Evolutionary conservation across 2,329 filamentous ascomycete species (phyloP).

Genomic region (Clonostachys rosea): DNA sequence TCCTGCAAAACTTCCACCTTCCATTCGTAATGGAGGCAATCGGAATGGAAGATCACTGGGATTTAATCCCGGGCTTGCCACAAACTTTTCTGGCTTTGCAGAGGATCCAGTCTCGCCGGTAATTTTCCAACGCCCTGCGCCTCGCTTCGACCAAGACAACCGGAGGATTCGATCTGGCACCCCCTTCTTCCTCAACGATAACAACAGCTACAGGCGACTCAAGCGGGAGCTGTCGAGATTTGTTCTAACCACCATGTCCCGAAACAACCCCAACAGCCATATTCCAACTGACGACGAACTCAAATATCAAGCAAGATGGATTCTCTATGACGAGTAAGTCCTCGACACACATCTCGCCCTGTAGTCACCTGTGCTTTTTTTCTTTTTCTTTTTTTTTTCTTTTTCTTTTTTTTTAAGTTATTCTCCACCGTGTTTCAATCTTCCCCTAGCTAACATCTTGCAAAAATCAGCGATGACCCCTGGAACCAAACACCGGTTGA

Average conservation of each 20-base stretch:
- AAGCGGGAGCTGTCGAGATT: constrained; percentile 11
- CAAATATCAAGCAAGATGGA: constrained; percentile 19
- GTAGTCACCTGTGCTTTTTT: background rate
- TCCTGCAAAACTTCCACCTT: no score
- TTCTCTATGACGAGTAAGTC: constrained; percentile 18
- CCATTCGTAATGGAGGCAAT: no score
- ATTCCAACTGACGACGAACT: constrained; percentile 25
- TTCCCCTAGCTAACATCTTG: background rate
- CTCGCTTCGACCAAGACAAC: background rate
- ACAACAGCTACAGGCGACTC: constrained; percentile 10
- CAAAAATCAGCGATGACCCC: constrained; percentile 17
- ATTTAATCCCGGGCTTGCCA: no score
- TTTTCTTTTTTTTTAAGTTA: background rate
- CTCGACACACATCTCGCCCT: no score
- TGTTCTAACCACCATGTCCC: constrained; percentile 14
- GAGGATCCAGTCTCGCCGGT: no score
- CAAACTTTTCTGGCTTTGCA: no score
- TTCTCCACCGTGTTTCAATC: background rate
- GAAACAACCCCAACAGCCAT: constrained; percentile 12
- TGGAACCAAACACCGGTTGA: constrained; percentile 33
- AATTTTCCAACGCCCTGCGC: constrained; percentile 8
- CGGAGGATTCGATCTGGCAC: background rate
- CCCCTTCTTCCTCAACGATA: constrained; percentile 8
- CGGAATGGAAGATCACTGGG: no score
- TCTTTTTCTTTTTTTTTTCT: no score